Evolutionary conservation across 2,329 filamentous ascomycete species (phyloP), one percentile per base, ranked within the genome.

Genomic region (Aspergillus tamarii): DNA sequence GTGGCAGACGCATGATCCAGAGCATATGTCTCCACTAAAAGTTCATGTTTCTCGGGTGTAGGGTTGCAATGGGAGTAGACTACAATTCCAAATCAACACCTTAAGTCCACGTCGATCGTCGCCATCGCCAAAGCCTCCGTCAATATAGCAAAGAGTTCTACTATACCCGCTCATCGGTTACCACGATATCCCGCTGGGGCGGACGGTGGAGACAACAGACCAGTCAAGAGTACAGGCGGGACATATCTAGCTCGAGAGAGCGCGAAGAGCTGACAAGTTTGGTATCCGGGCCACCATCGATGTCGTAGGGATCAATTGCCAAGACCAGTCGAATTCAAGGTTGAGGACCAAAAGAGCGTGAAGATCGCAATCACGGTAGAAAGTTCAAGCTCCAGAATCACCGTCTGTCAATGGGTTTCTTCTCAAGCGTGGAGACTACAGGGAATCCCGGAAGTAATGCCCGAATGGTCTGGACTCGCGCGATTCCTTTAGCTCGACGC

Each of bases 401-500:
- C 28, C 41, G 26, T 50, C 26, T 30, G 41, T 57, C 43, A 54
- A 59, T 57, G 54, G 52, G 30, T 50, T 41, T 34, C 54, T 56
- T 28, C 16, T 30, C 64, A 30, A 58, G 30, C 46, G 55, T 52
- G 50, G 56, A 46, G 23, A 57, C 41, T 46, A 58, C 61, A 52
- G 46, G 26, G 46, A 52, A 52, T n/a, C 59, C 64, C 59, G 62
- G 66, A 65, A 63, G 56, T 58, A 63, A 62, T 55, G 64, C 54
- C 55, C 65, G 65, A 69, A 60, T 66, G 65, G 67, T 66, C 62
- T 68, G 65, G 67, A 63, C 65, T 61, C 61, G 23, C 32, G 39
- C 32, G 39, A 43, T 59, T 41, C 57, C 6, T 14, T 36, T 16
- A 36, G 52, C 23, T 57, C 60, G 36, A 62, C 59, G 46, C 50